Base-by-base conservation (phyloP, 2,329 filamentous ascomycete species). In the Exserohilum rostratum region DNA sequence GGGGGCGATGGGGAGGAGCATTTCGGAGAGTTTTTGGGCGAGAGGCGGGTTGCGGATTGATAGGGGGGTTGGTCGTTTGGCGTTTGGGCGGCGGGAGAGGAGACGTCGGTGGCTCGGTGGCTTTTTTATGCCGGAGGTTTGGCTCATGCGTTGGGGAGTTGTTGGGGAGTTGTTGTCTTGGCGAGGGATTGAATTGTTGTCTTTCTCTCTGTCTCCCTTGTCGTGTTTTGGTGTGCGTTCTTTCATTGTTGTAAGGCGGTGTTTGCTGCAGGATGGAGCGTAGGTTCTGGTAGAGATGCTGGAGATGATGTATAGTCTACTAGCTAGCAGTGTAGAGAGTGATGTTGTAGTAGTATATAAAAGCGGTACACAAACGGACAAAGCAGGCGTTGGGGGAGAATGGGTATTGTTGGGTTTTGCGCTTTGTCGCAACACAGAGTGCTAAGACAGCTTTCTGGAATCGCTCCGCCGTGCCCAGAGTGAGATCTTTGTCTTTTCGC, bases 1-100 rank as follows among this genome's bases (percentile, higher is more conserved):
- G 1, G 89, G 88, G 0, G 83, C 82, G 20, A 92, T 83, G 18
- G 80, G 80, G 10, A 90, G 82, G 17, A 83, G 81, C 82, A 92
- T 87, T 61, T 89, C 83, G 20, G 77, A 67, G 53, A 92, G 80
- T 68, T 91, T 90, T 58, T 79, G 73, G 7, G 79, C 77, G 57
- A 91, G 82, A 6, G 74, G 79, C 0, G 82, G 82, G 73, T 69
- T 70, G 5, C 64, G 60, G 6, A 49, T 34, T 20, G 48, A 44
- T 1, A 67, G 51, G 11, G 53, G 33, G 46, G 58, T 63, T 53
- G 20, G 12, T 37, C 2, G 33, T 6, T 3, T 3, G n/a, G 1
- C 29, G 34, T 9, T 40, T 50, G 53, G 42, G n/a, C 62, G 53
- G 3, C 57, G 54, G 52, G 58, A 12, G 15, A 64, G 48, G 33